Conservation (phyloP, 352 stramenopile genomes). For the Salisapilia sapeloensis region DNA sequence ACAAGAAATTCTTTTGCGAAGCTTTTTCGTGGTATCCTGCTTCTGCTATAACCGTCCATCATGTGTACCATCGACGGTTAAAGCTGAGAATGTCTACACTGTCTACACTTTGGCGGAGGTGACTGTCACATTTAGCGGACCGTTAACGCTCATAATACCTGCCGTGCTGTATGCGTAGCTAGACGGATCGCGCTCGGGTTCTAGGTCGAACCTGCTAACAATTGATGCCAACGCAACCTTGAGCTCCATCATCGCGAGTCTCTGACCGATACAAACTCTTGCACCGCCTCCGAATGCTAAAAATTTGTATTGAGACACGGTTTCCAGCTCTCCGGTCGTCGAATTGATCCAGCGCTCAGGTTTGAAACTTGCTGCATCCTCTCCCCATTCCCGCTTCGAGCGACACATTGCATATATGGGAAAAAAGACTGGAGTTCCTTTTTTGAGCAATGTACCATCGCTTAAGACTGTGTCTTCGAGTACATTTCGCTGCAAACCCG, state of each 20-base stretch:
- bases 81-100: too few species aligned
- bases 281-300: constrained; percentile 46
- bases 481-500: constrained; percentile 25
- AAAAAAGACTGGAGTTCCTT: constrained; percentile 30
- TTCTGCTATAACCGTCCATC: too few species aligned
- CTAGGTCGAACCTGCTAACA: constrained; percentile 21
- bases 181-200: constrained; percentile 18
- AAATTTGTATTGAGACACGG: constrained; percentile 47
- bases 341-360: constrained; percentile 50
- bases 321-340: constrained; percentile 9
- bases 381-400: constrained; percentile 31
- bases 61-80: too few species aligned
- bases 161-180: too few species aligned
- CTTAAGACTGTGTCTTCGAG: constrained; percentile 26
- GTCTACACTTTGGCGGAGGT: too few species aligned
- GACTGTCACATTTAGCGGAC: too few species aligned
- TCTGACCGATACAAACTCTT: constrained; percentile 39
- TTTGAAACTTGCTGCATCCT: constrained; percentile 40
- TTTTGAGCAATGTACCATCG: constrained; percentile 40
- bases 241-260: constrained; percentile 39
- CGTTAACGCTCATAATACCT: too few species aligned
- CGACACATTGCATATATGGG: constrained; percentile 38
- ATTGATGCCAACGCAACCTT: constrained; percentile 30
- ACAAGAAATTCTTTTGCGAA: too few species aligned
- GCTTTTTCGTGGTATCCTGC: too few species aligned